These are phyloP conservation scores for Penicillium sp. DNA, from an alignment of 2,329 filamentous ascomycete species.

Conservation along the genomic window DNA sequence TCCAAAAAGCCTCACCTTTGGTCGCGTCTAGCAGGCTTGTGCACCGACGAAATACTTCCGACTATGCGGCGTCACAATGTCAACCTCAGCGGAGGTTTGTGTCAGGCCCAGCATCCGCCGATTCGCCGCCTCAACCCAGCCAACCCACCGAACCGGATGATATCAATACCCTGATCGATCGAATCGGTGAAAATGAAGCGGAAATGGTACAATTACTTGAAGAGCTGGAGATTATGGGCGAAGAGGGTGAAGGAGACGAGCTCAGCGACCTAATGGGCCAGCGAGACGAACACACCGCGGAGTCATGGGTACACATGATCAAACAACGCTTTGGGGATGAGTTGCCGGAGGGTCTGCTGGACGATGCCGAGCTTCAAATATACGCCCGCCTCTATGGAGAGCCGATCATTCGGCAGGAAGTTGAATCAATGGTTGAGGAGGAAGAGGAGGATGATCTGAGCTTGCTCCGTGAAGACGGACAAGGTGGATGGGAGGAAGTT, in stretches of 20 bases:
- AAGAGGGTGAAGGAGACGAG: slow-evolving; percentile 22
- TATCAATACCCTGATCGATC: slow-evolving; percentile 32
- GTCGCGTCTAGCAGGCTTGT: background rate
- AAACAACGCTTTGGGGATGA: slow-evolving; percentile 68
- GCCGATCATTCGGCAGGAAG: slow-evolving; percentile 43
- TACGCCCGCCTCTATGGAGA: slow-evolving; percentile 76
- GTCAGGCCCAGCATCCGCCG: slow-evolving; percentile 18
- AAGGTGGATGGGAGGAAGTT: slow-evolving; percentile 33
- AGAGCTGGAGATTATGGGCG: slow-evolving; percentile 27
- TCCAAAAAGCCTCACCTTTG: slow-evolving; percentile 6
- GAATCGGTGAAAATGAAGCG: slow-evolving; percentile 30
- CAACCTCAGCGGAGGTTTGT: slow-evolving; percentile 16
- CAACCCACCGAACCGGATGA: slow-evolving; percentile 20
- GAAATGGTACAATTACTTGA: slow-evolving; percentile 29
- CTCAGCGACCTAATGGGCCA: slow-evolving; percentile 26
- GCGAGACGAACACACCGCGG: slow-evolving; percentile 26
- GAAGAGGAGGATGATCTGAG: slow-evolving; percentile 24
- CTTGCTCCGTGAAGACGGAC: slow-evolving; percentile 33
- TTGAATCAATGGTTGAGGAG: slow-evolving; percentile 22
- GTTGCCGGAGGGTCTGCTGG: slow-evolving; percentile 63
- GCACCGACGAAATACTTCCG: background rate
- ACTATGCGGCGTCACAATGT: slow-evolving; percentile 3
- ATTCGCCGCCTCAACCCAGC: slow-evolving; percentile 12
- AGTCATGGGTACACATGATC: slow-evolving; percentile 54
- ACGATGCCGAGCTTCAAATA: slow-evolving; percentile 59